phyloP scores from a whole-genome alignment of 148 eudicot genomes.

The Spergularia bocconei region DNA sequence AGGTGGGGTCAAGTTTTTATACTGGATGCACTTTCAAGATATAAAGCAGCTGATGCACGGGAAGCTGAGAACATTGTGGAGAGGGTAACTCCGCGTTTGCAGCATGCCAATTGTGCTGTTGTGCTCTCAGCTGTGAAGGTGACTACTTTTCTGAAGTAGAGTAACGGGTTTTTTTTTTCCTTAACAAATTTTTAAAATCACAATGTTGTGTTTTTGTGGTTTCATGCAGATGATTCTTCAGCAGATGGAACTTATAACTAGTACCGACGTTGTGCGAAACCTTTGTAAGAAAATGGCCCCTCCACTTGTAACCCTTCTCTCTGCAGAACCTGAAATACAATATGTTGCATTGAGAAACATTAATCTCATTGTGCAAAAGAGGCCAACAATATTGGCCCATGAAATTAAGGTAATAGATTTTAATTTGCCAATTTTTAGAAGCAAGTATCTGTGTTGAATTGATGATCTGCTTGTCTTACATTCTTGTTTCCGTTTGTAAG shows the following conservation, averaged over 20 bases:
- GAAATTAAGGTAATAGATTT: constrained; percentile 78
- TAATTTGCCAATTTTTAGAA: background rate
- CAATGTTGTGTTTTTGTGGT: constrained; percentile 9
- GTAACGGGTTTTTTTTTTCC: background rate
- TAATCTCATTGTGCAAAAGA: constrained; percentile 91
- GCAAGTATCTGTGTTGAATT: constrained; percentile 5
- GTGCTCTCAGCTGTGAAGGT: constrained; percentile 99
- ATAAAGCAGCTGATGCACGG: constrained; percentile 94
- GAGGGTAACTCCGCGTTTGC: constrained; percentile 93
- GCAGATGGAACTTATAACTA: constrained; percentile 97
- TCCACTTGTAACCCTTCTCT: constrained; percentile 95
- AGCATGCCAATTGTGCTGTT: constrained; percentile 99
- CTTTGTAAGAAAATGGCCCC: constrained; percentile 99
- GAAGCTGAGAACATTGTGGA: constrained; percentile 99
- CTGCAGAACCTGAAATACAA: constrained; percentile 99
- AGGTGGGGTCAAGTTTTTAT: constrained; percentile 99
- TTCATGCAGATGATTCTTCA: constrained; percentile 86
- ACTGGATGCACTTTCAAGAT: constrained; percentile 91
- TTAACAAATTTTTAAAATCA: background rate
- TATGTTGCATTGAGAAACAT: constrained; percentile 95
- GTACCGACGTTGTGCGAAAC: constrained; percentile 90
- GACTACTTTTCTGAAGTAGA: constrained; percentile 7
- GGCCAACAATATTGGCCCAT: constrained; percentile 96
- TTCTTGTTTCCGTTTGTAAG: constrained; percentile 34
- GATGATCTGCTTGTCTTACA: constrained; percentile 6